Conservation (phyloP, 2,329 filamentous ascomycete genomes). For the Pseudogymnoascus sp. region DNA sequence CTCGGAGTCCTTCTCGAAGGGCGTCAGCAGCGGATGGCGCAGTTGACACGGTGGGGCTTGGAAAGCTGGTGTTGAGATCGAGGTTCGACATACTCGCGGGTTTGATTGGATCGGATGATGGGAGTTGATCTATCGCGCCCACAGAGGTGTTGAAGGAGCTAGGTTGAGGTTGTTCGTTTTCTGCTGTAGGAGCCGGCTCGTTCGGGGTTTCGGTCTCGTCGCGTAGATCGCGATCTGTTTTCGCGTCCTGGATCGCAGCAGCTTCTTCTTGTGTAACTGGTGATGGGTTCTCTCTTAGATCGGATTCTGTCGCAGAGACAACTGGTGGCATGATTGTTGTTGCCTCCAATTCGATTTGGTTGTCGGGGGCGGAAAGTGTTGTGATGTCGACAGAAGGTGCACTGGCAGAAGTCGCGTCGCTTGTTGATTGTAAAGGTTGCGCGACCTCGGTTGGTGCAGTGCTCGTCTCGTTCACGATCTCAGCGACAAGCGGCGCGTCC, state of each 20-base stretch:
- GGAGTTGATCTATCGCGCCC: not conserved
- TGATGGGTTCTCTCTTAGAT: conserved; percentile 23
- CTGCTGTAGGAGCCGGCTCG: not conserved
- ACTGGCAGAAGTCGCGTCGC: not conserved
- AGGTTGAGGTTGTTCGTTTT: conserved; percentile 8
- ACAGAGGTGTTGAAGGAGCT: not conserved
- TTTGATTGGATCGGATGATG: not conserved
- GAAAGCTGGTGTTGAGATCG: conserved; percentile 10
- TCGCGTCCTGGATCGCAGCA: conserved; percentile 11
- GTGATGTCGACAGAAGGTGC: not conserved
- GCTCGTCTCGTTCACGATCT: conserved; percentile 11
- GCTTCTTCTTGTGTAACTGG: conserved; percentile 12
- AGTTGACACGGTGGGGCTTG: not conserved
- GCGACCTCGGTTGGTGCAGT: conserved; percentile 14
- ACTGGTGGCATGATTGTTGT: conserved; percentile 26
- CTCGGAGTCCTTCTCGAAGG: too few species aligned
- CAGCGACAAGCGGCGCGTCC: not conserved
- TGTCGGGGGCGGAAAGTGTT: not conserved
- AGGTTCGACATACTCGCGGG: conserved; percentile 12
- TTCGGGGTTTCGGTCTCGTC: conserved; percentile 8
- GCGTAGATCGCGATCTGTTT: conserved; percentile 2
- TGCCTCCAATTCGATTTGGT: conserved; percentile 12
- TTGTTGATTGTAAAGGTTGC: not conserved
- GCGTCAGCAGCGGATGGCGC: not conserved
- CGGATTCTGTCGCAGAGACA: conserved; percentile 28